Conservation (phyloP, 768 basidiomycete genomes). For the Lactarius quietus region DNA sequence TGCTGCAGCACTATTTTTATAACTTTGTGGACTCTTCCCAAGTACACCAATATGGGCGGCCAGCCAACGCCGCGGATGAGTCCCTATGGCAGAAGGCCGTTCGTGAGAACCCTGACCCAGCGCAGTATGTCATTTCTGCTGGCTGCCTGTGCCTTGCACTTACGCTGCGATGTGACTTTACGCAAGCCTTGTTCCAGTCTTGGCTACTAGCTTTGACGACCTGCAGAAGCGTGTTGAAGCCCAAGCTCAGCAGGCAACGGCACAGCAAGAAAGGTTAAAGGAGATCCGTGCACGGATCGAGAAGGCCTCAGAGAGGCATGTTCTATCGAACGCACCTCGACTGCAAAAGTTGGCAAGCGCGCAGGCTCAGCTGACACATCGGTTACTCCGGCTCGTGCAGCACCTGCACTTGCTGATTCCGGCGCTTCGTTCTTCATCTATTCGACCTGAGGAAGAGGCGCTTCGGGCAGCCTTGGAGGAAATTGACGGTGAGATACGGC, state of each 20-base stretch:
- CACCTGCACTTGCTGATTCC: constrained; percentile 80
- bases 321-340: constrained; percentile 63
- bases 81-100: constrained; percentile 74
- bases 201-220: constrained; percentile 81
- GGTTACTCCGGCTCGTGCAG: constrained; percentile 64
- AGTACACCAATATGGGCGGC: constrained; percentile 64
- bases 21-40: constrained; percentile 73
- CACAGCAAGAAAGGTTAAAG: constrained; percentile 66
- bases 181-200: constrained; percentile 67
- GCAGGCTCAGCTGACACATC: constrained; percentile 68
- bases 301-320: constrained; percentile 57
- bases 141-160: constrained; percentile 10
- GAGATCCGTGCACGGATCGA: constrained; percentile 66
- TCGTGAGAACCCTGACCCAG: constrained; percentile 77
- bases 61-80: constrained; percentile 68
- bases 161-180: neutral
- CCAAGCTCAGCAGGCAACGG: constrained; percentile 60
- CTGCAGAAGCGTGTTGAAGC: constrained; percentile 74
- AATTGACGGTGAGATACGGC: constrained; percentile 66
- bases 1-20: constrained; percentile 70
- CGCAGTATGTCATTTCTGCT: constrained; percentile 47
- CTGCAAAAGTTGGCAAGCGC: constrained; percentile 56
- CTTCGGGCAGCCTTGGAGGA: constrained; percentile 68
- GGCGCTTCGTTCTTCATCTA: constrained; percentile 65
- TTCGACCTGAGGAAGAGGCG: constrained; percentile 77